Evolutionary conservation across 345 rosid genomes (phyloP), one percentile per base, ranked within the genome.

Genomic region (Nephelium lappaceum): DNA sequence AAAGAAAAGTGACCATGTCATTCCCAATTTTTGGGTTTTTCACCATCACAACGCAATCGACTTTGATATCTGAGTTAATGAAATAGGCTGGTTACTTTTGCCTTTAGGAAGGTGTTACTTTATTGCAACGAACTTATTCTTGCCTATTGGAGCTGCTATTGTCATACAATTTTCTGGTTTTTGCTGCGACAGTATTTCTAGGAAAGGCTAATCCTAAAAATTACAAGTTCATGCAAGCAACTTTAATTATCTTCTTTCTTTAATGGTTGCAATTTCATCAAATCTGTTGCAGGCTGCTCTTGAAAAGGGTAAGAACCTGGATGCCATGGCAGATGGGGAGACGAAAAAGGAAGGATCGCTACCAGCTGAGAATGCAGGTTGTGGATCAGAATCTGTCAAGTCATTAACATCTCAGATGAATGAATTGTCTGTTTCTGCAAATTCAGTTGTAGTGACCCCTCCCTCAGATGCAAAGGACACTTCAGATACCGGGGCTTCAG

Each of bases 401-500:
- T 79, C 78, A 65, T 86, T 94, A 89, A 84, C 92, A 80, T 90
- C 97, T 81, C 86, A 89, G 81, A 69, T 96, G 85, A 86, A 86
- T 53, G 89, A 88, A 78, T 85, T 96, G 67, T 78, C 84, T 67
- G 88, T 93, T 83, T 91, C 94, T 71, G 23, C 89, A 75, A 90
- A 79, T 84, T 55, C 83, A 73, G 78, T n/a, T 70, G 79, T 62
- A 57, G 74, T 41, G 8, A 51, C 71, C 61, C 83, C 81, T 81
- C 83, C 89, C 14, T 83, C 86, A 5, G 84, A 80, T 71, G 65
- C 85, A 25, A 81, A 69, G 24, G 91, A 89, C 77, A 72, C 84
- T 27, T 76, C 82, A 14, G 82, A 80, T 83, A 61, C 71, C 15
- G 87, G 74, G 75, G 78, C 81, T 82, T 49, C 90, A 21, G 78